Conservation (phyloP, 202 grass and related monocot genomes). For the Schoenoplectus triqueter region DNA sequence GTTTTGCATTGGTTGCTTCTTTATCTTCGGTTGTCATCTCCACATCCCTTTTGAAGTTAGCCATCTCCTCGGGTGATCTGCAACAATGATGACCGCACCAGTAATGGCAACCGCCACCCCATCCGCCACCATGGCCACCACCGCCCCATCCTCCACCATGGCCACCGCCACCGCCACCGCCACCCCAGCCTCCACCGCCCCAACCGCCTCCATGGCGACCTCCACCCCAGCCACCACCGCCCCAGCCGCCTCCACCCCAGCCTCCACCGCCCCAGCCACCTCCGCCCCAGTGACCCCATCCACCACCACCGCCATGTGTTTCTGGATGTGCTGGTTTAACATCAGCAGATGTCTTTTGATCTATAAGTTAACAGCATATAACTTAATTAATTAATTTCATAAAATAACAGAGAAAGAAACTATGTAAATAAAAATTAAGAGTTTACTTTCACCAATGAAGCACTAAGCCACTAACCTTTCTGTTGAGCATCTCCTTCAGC, state of each 20-base stretch:
- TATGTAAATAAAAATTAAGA: not conserved
- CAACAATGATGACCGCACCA: not conserved
- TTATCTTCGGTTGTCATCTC: not conserved
- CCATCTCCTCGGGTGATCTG: not conserved
- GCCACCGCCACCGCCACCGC: not conserved
- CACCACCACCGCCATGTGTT: not conserved
- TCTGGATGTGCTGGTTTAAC: slow-evolving; percentile 6
- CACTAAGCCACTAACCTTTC: not conserved
- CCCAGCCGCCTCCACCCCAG: not conserved
- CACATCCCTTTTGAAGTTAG: not conserved
- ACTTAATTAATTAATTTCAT: not conserved
- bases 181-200: not conserved
- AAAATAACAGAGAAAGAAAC: not conserved
- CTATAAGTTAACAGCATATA: not conserved
- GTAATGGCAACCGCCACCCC: not conserved
- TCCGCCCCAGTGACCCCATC: not conserved
- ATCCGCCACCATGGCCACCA: not conserved
- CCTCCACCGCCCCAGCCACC: not conserved
- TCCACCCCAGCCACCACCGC: not conserved
- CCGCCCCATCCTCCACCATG: not conserved
- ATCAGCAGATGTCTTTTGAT: slow-evolving; percentile 26
- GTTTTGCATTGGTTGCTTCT: not conserved
- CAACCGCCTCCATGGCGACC: not conserved
- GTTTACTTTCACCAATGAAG: not conserved
- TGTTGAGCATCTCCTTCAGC: slow-evolving; percentile 20